phyloP scores from a whole-genome alignment of 805 yeast genomes.

The Metschnikowia arizonensis region DNA sequence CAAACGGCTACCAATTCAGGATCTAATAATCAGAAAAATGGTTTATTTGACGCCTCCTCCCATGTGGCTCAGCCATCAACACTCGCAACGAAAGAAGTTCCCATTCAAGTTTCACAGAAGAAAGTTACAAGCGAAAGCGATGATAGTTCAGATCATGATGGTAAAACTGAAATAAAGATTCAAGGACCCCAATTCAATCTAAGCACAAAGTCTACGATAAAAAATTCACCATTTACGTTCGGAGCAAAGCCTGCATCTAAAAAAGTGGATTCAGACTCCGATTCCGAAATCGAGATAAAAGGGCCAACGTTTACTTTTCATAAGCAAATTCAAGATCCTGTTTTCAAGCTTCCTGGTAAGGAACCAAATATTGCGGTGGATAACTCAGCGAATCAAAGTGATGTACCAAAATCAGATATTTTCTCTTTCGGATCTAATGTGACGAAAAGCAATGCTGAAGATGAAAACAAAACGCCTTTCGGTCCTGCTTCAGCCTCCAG shows the following conservation, averaged over 20 bases:
- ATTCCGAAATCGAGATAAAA: slow-evolving; percentile 61
- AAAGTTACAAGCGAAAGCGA: slow-evolving; percentile 17
- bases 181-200: slow-evolving; percentile 38
- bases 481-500: background rate
- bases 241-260: slow-evolving; percentile 26
- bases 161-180: slow-evolving; percentile 19
- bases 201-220: slow-evolving; percentile 24
- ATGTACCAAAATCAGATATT: background rate
- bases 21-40: background rate
- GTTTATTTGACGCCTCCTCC: background rate
- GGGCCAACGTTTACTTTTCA: slow-evolving; percentile 63
- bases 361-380: background rate
- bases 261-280: slow-evolving; percentile 48
- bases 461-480: background rate
- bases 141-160: slow-evolving; percentile 26
- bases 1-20: background rate
- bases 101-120: background rate
- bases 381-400: background rate
- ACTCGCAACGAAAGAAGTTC: background rate
- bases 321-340: slow-evolving; percentile 34
- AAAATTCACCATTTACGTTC: slow-evolving; percentile 37
- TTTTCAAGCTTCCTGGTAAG: slow-evolving; percentile 22
- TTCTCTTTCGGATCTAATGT: background rate
- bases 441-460: background rate
- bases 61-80: slow-evolving; percentile 16